A percentile compares a stretch with the other conserved stretches of the same genome.
phyloP scores from a whole-genome alignment of 129 eudicot genomes.

The Escallonia rubra region DNA sequence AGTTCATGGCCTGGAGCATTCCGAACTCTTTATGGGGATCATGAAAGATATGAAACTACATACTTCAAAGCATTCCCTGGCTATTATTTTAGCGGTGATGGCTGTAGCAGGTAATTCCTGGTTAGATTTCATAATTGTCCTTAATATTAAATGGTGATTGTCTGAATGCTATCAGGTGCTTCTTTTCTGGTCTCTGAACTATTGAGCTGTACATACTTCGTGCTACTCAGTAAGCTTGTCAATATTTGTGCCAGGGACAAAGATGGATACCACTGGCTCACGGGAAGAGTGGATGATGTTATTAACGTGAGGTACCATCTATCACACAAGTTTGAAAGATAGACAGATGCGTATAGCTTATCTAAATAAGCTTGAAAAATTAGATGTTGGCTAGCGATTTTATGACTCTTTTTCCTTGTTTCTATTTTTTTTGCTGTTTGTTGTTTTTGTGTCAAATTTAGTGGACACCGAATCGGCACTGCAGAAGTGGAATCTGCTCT shows the following conservation, averaged over 20 bases:
- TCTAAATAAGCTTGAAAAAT: slow-evolving; percentile 6
- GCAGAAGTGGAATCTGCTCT: slow-evolving; percentile 99
- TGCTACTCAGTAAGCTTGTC: neutral
- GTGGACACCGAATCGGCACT: slow-evolving; percentile 99
- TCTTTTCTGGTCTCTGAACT: neutral
- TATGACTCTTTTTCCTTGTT: neutral
- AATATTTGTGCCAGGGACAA: slow-evolving; percentile 55
- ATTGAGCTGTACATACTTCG: neutral
- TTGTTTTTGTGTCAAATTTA: slow-evolving; percentile 23
- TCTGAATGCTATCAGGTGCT: too few relatives aligned
- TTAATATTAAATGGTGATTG: neutral
- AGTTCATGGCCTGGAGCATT: slow-evolving; percentile 98
- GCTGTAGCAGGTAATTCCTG: slow-evolving; percentile 73
- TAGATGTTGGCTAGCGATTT: neutral
- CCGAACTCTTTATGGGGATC: slow-evolving; percentile 90
- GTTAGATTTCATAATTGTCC: neutral
- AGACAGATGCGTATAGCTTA: neutral
- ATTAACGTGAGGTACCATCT: slow-evolving; percentile 74
- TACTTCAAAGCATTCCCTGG: slow-evolving; percentile 96
- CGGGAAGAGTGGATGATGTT: slow-evolving; percentile 96
- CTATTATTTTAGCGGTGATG: slow-evolving; percentile 96
- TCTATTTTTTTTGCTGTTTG: neutral
- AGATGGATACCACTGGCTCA: slow-evolving; percentile 94
- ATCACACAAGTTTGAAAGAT: neutral
- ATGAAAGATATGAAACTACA: slow-evolving; percentile 95